Base-by-base conservation (phyloP, 1,139 yeast species). In the Debaryomyces sp. region DNA sequence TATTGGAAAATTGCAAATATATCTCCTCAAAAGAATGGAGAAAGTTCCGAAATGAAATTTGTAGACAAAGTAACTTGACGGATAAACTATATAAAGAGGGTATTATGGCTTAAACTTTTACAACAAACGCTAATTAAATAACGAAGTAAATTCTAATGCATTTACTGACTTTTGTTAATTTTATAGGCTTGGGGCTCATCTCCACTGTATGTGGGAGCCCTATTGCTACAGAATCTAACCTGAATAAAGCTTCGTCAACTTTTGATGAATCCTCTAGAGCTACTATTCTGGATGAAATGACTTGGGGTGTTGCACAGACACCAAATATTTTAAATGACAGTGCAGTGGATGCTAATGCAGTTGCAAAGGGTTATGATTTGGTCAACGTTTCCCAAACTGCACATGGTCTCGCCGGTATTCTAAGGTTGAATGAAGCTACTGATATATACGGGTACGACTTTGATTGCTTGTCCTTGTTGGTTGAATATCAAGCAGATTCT, bases 381-480 rank as follows among this genome's bases (percentile, higher is more conserved):
- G 53, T 52, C 8, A 55, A 58, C 54, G 53, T 60, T 17, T 45
- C 56, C 15, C 45, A 46, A 9, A 56, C 60, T 2, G 48, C 46
- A 1, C 40, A 52, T 29, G 70, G 71, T 1, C 44, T 66, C 27
- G 54, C 54, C 1, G 70, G 68, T 13, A 43, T 53, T 6, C 55
- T 67, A 48, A 48, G 50, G 38, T 56, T 68, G 41, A 59, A 57
- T 26, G 59, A 61, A 7, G 57, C 59, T 13, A 59, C 68, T 41
- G 60, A 68, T 54, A 59, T 62, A 18, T 68, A 67, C 52, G 73
- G 73, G 33, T 60, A 57, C 21, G 73, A 68, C 49, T 60, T 63
- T 44, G 59, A 60, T 6, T 43, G 45, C n/a, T 57, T 68, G 54
- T 58, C 55, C 32, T 57, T 68, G 38, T 56, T 61, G 2, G 72